A percentile compares a stretch with the other conserved stretches of the same genome.
These are phyloP conservation scores for Anthoceros angustus DNA, from an alignment of 225 moss, liverwort and hornwort species.

Conservation along the genomic window DNA sequence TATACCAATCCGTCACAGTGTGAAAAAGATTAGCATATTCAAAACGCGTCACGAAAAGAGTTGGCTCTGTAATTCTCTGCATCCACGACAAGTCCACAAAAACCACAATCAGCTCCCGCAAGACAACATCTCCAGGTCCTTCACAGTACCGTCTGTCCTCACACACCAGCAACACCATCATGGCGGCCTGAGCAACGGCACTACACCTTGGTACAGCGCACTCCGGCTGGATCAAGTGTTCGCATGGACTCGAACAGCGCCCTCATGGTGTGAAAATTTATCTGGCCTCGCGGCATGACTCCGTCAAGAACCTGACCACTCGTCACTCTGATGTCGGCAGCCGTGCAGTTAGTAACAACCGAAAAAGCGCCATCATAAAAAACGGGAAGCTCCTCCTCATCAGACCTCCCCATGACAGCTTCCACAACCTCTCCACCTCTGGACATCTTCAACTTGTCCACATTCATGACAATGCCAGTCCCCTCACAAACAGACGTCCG, in stretches of 20 bases:
- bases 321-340: slow-evolving; percentile 32
- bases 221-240: slow-evolving; percentile 35
- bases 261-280: slow-evolving; percentile 54
- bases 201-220: slow-evolving; percentile 50
- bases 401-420: slow-evolving; percentile 62
- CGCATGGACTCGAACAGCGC: slow-evolving; percentile 47
- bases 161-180: neutral
- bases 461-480: slow-evolving; percentile 62
- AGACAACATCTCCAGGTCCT: neutral
- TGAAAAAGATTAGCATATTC: slow-evolving; percentile 99
- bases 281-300: slow-evolving; percentile 36
- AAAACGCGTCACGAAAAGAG: slow-evolving; percentile 63
- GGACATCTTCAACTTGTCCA: slow-evolving; percentile 65
- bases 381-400: slow-evolving; percentile 66
- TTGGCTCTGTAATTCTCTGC: slow-evolving; percentile 71
- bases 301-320: slow-evolving; percentile 32
- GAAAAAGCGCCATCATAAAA: slow-evolving; percentile 67
- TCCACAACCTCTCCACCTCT: slow-evolving; percentile 65
- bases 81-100: slow-evolving; percentile 9
- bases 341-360: slow-evolving; percentile 33
- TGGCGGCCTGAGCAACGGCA: neutral
- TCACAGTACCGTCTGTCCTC: neutral
- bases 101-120: neutral
- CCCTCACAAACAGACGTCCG: slow-evolving; percentile 84
- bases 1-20: slow-evolving; percentile 87